Evolutionary conservation across 495 filamentous ascomycete genomes (phyloP), one percentile per base, ranked within the genome.

Genomic region (Trichocladium antarcticum): DNA sequence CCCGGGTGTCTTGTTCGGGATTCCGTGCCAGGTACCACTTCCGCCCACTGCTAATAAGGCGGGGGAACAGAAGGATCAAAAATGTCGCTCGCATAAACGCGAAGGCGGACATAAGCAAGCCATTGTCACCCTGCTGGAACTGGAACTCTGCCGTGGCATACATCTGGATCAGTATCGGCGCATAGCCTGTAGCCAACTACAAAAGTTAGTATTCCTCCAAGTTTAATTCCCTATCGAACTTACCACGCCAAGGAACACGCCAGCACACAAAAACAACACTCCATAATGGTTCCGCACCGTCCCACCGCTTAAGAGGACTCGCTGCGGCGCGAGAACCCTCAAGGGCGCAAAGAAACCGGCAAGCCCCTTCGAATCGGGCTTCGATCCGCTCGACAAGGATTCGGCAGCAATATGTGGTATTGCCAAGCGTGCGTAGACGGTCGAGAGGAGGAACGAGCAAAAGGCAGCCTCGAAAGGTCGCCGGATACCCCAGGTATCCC

Each of bases 171-270:
- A 76, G 53, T 19, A 73, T 61, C 14, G 73, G 69, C 3, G 72
- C 72, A 31, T 76, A 80, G 15, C 70, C 74, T 0, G 77, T 78
- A 0, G 77, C 74, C 12, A 79, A 58, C 66, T 71, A 16, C 9
- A 19, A 36, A 6, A 4, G 15, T 51, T 19, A 42, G 45, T 14
- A 36, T 17, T 4, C 6, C 1, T 20, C 35, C 5, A n/a, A n/a
- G 21, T 11, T 12, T 19, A 6, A n/a, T 3, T 20, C 17, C n/a
- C 24, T 27, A 27, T 3, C 8, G 3, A 24, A 43, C 39, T 36
- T 54, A 73, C 69, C 19, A 79, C 75, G 0, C 69, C 74, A 8
- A 79, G 58, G 47, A 79, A 79, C 1, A 76, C 72, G 1, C 77
- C 77, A 1, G 65, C 46, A 16, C 73, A 77, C 37, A 79, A 64